These are phyloP conservation scores for Pseudonitzschia multiseries DNA, from an alignment of 108 stramenopile genomes.

Conservation along the genomic window DNA sequence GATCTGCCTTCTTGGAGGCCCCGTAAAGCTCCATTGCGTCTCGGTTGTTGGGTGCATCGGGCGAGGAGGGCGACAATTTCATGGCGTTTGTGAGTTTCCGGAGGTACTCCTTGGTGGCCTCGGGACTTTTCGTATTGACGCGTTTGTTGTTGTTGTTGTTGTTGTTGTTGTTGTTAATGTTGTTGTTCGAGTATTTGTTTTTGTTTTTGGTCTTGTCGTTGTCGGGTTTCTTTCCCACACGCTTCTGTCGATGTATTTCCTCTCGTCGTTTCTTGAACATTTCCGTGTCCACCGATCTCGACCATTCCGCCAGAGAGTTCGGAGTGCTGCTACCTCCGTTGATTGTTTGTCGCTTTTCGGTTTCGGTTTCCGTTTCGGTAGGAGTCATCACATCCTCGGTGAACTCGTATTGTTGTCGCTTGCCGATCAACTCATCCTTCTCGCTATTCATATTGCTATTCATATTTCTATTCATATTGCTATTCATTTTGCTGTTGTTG, in stretches of 20 bases:
- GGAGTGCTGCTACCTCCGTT: slow-evolving; percentile 6
- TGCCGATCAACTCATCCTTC: background rate
- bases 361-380: background rate
- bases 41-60: slow-evolving; percentile 53
- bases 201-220: background rate
- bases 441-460: too few species aligned
- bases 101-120: slow-evolving; percentile 42
- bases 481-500: background rate
- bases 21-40: slow-evolving; percentile 70
- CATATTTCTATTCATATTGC: too few species aligned
- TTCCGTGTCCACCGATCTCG: slow-evolving; percentile 38
- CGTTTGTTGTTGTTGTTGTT: background rate
- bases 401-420: background rate
- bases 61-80: slow-evolving; percentile 48
- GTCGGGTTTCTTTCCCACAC: slow-evolving; percentile 17
- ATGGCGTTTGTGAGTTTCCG: slow-evolving; percentile 50
- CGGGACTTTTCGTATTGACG: slow-evolving; percentile 9
- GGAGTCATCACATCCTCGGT: too few species aligned
- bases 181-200: slow-evolving; percentile 16
- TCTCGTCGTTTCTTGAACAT: slow-evolving; percentile 30
- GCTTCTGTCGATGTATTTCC: slow-evolving; percentile 39
- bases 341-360: background rate
- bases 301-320: slow-evolving; percentile 45
- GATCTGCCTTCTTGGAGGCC: slow-evolving; percentile 69
- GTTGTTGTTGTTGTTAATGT: background rate